These are phyloP conservation scores for Xerocomus potaroensis DNA, from an alignment of 768 basidiomycete genomes.

Conservation along the genomic window DNA sequence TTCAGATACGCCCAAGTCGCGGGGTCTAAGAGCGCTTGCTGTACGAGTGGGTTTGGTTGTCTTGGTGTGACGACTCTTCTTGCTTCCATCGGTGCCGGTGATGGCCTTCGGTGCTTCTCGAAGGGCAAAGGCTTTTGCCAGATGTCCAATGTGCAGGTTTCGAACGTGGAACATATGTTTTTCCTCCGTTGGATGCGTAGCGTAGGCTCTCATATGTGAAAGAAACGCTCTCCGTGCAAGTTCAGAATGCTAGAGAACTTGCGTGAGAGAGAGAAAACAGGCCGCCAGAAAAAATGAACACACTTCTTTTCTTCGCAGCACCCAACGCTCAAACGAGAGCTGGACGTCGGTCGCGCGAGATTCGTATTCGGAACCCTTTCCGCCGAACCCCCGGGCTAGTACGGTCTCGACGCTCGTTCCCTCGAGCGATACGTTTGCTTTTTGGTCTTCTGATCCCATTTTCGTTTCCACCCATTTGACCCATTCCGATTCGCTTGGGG, in stretches of 20 bases:
- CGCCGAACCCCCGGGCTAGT: slow-evolving; percentile 80
- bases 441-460: slow-evolving; percentile 50
- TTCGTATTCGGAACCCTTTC: slow-evolving; percentile 76
- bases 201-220: slow-evolving; percentile 94
- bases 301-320: slow-evolving; percentile 67
- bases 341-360: slow-evolving; percentile 93
- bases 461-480: slow-evolving; percentile 82
- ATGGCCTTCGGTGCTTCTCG: slow-evolving; percentile 70
- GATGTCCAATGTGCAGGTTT: slow-evolving; percentile 90
- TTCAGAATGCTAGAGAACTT: slow-evolving; percentile 57
- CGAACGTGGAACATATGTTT: slow-evolving; percentile 97
- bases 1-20: slow-evolving; percentile 35
- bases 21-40: slow-evolving; percentile 18
- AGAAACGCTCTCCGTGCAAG: slow-evolving; percentile 82
- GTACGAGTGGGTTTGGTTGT: slow-evolving; percentile 2
- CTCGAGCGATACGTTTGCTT: slow-evolving; percentile 47
- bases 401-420: slow-evolving; percentile 66
- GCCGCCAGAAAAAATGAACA: slow-evolving; percentile 23
- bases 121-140: slow-evolving; percentile 88
- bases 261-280: slow-evolving; percentile 3
- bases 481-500: slow-evolving; percentile 86
- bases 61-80: slow-evolving; percentile 10
- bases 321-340: slow-evolving; percentile 93
- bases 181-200: slow-evolving; percentile 92
- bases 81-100: slow-evolving; percentile 22